Evolutionary conservation across 2,329 filamentous ascomycete species (phyloP).

Genomic region (Diaporthe citrichinensis): DNA sequence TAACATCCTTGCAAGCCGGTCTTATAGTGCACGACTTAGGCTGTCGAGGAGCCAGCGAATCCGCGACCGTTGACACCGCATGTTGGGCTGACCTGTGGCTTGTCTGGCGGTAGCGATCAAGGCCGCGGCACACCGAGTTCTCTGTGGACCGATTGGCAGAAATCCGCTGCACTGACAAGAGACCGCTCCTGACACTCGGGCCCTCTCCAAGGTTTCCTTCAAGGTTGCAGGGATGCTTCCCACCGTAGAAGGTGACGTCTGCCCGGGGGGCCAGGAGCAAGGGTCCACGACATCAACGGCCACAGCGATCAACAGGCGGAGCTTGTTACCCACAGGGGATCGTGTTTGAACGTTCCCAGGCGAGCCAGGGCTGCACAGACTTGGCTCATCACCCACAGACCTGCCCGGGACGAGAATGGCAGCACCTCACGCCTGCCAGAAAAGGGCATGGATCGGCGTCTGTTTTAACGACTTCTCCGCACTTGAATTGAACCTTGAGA

Average conservation of each 20-base stretch:
- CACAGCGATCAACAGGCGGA: conserved; percentile 14
- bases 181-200: conserved; percentile 1
- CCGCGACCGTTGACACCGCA: background rate
- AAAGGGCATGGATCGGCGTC: conserved; percentile 10
- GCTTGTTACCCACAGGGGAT: conserved; percentile 18
- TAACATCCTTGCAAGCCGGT: background rate
- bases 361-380: conserved; percentile 8
- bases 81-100: conserved; percentile 2
- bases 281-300: conserved; percentile 13
- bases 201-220: background rate
- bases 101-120: background rate
- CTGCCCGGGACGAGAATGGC: background rate
- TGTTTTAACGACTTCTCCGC: background rate
- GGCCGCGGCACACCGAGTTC: conserved; percentile 3
- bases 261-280: conserved; percentile 7
- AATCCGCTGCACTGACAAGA: background rate
- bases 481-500: background rate
- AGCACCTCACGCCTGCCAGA: background rate
- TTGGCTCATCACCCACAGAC: conserved; percentile 21
- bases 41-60: conserved; percentile 1
- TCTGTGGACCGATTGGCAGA: conserved; percentile 1
- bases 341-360: conserved; percentile 1
- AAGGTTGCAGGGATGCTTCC: conserved; percentile 9
- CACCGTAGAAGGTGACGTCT: conserved; percentile 17
- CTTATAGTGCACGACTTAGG: background rate